Percentiles rank a stretch among this genome's conserved stretches.
phyloP scores from a whole-genome alignment of 345 rosid species.

The Citrus unshiu region DNA sequence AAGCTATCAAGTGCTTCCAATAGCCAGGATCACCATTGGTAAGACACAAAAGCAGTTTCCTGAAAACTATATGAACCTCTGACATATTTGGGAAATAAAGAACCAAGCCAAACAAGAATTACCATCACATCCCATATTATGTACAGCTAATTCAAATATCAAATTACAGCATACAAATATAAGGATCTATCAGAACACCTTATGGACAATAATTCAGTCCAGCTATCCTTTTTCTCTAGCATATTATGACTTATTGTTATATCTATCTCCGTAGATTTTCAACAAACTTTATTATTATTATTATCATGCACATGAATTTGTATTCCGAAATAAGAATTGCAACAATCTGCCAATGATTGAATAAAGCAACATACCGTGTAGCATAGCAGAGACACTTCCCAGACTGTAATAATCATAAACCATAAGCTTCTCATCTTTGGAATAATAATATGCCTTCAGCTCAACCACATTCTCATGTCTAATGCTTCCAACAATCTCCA shows the following conservation, averaged over 20 bases:
- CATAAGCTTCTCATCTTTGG: constrained; percentile 87
- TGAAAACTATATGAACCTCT: background rate
- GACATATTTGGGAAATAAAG: background rate
- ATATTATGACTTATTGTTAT: background rate
- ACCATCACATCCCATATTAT: background rate
- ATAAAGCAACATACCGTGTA: constrained; percentile 59
- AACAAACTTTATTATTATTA: too few species aligned
- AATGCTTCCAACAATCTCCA: constrained; percentile 79
- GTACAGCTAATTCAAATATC: background rate
- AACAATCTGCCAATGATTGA: background rate
- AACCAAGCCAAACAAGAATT: background rate
- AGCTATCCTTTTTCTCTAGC: background rate
- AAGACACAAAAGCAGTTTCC: background rate
- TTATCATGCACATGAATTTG: background rate
- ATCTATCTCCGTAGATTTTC: background rate
- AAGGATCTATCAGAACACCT: background rate
- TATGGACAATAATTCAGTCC: background rate
- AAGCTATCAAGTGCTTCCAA: background rate
- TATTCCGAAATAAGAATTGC: background rate
- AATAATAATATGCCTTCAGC: constrained; percentile 81
- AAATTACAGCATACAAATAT: background rate
- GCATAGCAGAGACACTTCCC: constrained; percentile 63
- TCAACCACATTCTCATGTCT: constrained; percentile 77
- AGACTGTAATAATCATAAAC: constrained; percentile 67
- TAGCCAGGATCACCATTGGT: background rate